Evolutionary conservation across 371 early-diverging fungal genomes (phyloP).

Genomic region (Rhizomucor pusillus): DNA sequence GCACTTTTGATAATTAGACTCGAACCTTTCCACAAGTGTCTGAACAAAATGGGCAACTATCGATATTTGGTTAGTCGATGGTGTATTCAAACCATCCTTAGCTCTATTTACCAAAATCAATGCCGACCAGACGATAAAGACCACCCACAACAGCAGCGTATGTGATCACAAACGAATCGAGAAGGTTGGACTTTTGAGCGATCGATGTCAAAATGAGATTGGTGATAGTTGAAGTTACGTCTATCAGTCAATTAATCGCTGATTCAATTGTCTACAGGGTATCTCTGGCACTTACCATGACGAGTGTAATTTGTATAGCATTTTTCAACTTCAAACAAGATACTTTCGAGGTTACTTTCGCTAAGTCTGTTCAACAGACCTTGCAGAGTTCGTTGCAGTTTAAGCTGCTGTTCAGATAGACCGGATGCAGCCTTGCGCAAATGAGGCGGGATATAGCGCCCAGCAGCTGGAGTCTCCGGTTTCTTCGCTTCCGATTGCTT

Average conservation of each 20-base stretch:
- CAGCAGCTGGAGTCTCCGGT: no score
- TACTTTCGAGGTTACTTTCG: conserved; percentile 88
- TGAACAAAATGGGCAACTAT: conserved; percentile 85
- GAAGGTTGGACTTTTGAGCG: conserved; percentile 74
- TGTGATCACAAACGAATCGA: conserved; percentile 86
- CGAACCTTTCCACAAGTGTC: conserved; percentile 76
- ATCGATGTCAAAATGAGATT: conserved; percentile 74
- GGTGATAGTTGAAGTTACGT: conserved; percentile 84
- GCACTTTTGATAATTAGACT: conserved; percentile 47
- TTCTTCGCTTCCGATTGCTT: conserved; percentile 32
- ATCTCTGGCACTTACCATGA: conserved; percentile 57
- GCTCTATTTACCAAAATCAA: conserved; percentile 69
- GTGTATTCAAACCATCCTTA: neutral
- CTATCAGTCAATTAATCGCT: conserved; percentile 24
- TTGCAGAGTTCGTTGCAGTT: conserved; percentile 77
- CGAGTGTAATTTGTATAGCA: conserved; percentile 78
- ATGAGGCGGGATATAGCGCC: conserved; percentile 85
- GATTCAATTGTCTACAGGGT: neutral
- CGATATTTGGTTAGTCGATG: neutral
- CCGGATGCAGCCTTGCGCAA: conserved; percentile 62
- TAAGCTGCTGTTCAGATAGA: conserved; percentile 59
- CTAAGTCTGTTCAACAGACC: conserved; percentile 89
- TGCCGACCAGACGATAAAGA: conserved; percentile 78
- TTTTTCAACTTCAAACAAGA: conserved; percentile 76
- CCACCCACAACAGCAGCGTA: conserved; percentile 86